These are phyloP conservation scores for Pseudocercospora musae DNA, from an alignment of 2,329 filamentous ascomycete species.

Conservation along the genomic window DNA sequence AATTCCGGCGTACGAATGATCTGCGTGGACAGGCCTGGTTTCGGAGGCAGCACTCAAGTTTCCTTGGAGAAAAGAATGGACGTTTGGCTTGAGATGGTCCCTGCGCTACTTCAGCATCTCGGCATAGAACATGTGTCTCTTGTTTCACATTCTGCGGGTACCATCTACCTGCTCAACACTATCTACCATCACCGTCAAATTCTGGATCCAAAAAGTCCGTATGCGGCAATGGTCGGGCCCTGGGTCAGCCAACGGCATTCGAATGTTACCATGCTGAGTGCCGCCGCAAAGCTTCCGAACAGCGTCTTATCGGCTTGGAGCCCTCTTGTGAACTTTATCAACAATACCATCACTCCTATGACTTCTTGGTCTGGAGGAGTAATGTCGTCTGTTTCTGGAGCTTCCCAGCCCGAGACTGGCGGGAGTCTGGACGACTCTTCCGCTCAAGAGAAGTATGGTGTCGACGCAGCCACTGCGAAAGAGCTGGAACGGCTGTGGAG, in stretches of 20 bases:
- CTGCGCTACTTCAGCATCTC: constrained; percentile 38
- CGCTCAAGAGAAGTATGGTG: constrained; percentile 27
- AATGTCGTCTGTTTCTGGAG: constrained; percentile 21
- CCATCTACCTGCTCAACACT: constrained; percentile 45
- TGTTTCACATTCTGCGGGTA: constrained; percentile 42
- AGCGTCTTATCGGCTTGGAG: constrained; percentile 34
- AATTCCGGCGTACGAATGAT: constrained; percentile 38
- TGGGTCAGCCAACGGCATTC: constrained; percentile 44
- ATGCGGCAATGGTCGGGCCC: constrained; percentile 35
- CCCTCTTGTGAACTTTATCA: constrained; percentile 33
- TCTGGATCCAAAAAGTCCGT: constrained; percentile 34
- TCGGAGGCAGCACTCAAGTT: constrained; percentile 45
- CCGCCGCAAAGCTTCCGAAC: constrained; percentile 30
- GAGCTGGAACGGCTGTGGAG: constrained; percentile 22
- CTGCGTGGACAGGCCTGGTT: constrained; percentile 44
- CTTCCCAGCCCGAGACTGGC: constrained; percentile 17
- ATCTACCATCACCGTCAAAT: constrained; percentile 36
- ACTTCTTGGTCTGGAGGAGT: constrained; percentile 32
- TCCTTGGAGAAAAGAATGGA: constrained; percentile 36
- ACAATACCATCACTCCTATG: constrained; percentile 32
- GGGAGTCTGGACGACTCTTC: constrained; percentile 11
- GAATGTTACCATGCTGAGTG: constrained; percentile 27
- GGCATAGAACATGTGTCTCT: constrained; percentile 40
- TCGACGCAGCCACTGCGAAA: constrained; percentile 24
- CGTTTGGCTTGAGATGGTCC: constrained; percentile 43